A percentile compares a stretch with the other conserved stretches of the same genome.
These are phyloP conservation scores for Phytophthora pisi DNA, from an alignment of 352 stramenopile genomes.

Conservation along the genomic window DNA sequence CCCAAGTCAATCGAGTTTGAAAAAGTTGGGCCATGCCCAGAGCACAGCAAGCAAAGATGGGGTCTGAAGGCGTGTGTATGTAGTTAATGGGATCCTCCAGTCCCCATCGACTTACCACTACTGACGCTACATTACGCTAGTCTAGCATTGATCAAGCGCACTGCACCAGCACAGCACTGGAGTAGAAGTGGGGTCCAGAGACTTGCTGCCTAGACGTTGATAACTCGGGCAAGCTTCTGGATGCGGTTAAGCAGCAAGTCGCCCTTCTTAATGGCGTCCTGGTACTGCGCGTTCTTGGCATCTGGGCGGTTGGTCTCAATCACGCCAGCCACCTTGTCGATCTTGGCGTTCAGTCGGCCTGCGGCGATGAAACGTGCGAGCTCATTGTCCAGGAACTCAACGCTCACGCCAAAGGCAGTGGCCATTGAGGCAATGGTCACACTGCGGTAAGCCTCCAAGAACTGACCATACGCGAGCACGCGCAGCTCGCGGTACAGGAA, in stretches of 20 bases:
- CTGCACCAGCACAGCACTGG: background rate
- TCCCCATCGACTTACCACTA: slow-evolving; percentile 1
- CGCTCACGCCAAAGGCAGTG: slow-evolving; percentile 94
- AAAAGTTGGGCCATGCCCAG: no score
- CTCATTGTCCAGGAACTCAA: slow-evolving; percentile 96
- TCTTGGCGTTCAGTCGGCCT: slow-evolving; percentile 97
- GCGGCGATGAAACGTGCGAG: slow-evolving; percentile 98
- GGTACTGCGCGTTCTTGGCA: slow-evolving; percentile 99
- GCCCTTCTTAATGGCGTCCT: slow-evolving; percentile 98
- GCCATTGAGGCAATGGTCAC: slow-evolving; percentile 98
- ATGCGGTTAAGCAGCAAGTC: slow-evolving; percentile 99
- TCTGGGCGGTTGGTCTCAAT: slow-evolving; percentile 99
- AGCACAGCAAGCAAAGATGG: background rate
- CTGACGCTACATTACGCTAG: slow-evolving; percentile 6
- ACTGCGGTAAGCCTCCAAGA: slow-evolving; percentile 97
- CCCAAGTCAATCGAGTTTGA: no score
- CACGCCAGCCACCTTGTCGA: slow-evolving; percentile 98
- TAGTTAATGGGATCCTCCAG: slow-evolving; percentile 2
- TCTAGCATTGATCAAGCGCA: slow-evolving; percentile 21
- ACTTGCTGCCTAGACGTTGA: slow-evolving; percentile 87
- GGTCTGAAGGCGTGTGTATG: background rate
- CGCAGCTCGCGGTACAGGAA: slow-evolving; percentile 97
- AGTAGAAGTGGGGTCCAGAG: slow-evolving; percentile 1
- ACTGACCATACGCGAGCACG: slow-evolving; percentile 98
- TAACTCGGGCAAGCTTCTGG: slow-evolving; percentile 97